Conservation (phyloP, 75 land plant genomes). For the Pinus taeda region DNA sequence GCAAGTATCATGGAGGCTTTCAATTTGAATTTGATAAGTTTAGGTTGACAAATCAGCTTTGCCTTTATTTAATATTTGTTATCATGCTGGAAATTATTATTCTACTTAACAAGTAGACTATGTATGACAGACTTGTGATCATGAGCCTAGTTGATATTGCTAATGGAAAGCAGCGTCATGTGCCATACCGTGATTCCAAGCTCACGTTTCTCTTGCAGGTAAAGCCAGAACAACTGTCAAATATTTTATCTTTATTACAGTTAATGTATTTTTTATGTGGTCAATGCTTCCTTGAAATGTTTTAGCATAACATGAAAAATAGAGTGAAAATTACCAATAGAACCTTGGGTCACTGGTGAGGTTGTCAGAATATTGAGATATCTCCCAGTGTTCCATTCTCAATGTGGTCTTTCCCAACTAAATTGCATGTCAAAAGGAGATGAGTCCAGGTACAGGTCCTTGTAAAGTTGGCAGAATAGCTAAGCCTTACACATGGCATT, state of each 20-base stretch:
- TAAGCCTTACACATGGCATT: too few relatives aligned
- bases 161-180: constrained; percentile 60
- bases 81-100: not conserved
- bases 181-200: constrained; percentile 69
- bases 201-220: constrained; percentile 69
- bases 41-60: not conserved
- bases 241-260: not conserved
- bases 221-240: not conserved
- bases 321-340: too few relatives aligned
- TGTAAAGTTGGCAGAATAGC: too few relatives aligned
- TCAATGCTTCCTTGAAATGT: too few relatives aligned
- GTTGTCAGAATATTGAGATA: too few relatives aligned
- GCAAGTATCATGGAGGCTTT: not conserved
- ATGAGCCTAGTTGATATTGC: constrained; percentile 64
- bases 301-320: too few relatives aligned
- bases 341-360: too few relatives aligned
- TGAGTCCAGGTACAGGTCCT: too few relatives aligned
- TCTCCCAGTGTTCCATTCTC: too few relatives aligned
- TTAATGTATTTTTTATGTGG: not conserved
- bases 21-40: not conserved
- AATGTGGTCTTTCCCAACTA: too few relatives aligned
- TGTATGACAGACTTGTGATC: constrained; percentile 44
- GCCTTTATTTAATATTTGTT: not conserved
- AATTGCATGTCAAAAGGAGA: too few relatives aligned
- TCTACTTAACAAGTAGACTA: constrained; percentile 1